phyloP scores from a whole-genome alignment of 75 land plant species.

The Ceratopteris richardii region DNA sequence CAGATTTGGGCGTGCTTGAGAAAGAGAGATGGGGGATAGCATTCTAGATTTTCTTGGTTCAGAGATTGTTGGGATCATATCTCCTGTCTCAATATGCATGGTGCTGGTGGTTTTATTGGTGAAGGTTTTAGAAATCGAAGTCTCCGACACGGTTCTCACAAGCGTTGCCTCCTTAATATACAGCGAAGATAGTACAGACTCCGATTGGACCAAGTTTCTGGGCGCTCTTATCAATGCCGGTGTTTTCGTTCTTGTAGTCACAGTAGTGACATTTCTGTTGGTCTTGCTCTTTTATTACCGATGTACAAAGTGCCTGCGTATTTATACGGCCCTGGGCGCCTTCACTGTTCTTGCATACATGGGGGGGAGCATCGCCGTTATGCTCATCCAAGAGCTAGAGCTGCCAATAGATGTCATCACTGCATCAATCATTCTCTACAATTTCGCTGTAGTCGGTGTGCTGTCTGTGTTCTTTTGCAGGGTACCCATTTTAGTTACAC shows the following conservation, averaged over 20 bases:
- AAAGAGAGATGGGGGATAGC: slow-evolving; percentile 1
- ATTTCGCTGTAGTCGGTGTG: slow-evolving; percentile 80
- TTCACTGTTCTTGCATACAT: slow-evolving; percentile 63
- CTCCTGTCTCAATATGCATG: slow-evolving; percentile 91
- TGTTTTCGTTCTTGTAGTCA: slow-evolving; percentile 63
- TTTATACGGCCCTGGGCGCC: slow-evolving; percentile 79
- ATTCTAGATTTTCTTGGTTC: slow-evolving; percentile 54
- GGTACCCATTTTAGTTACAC: slow-evolving; percentile 67
- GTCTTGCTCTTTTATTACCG: slow-evolving; percentile 84
- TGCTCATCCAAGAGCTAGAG: slow-evolving; percentile 37
- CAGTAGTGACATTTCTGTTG: slow-evolving; percentile 68
- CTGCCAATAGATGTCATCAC: slow-evolving; percentile 77
- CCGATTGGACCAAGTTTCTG: slow-evolving; percentile 57
- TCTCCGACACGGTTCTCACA: slow-evolving; percentile 27
- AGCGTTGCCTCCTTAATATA: slow-evolving; percentile 55
- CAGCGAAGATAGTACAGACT: slow-evolving; percentile 47
- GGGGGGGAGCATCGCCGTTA: slow-evolving; percentile 61
- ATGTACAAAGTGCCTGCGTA: slow-evolving; percentile 60
- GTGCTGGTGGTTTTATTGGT: slow-evolving; percentile 80
- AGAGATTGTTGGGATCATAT: slow-evolving; percentile 69
- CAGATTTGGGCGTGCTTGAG: background rate
- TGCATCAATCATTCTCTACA: slow-evolving; percentile 38
- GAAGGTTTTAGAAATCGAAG: slow-evolving; percentile 17
- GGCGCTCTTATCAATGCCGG: slow-evolving; percentile 83
- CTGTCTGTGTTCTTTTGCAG: slow-evolving; percentile 57